Evolutionary conservation across 2,329 filamentous ascomycete genomes (phyloP).

Genomic region (Calonectria montana): DNA sequence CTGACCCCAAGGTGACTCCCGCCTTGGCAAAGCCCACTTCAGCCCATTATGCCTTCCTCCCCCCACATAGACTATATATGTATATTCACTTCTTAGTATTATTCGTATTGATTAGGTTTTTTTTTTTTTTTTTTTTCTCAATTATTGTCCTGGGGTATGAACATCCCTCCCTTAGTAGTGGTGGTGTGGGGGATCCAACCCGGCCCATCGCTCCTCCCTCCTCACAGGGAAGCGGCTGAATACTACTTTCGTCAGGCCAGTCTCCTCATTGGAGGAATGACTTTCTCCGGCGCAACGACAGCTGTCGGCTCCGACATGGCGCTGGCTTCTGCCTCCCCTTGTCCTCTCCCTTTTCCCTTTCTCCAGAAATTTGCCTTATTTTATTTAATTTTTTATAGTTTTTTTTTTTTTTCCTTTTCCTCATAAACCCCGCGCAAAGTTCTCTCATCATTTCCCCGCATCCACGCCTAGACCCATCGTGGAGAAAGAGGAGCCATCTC

Average conservation of each 20-base stretch:
- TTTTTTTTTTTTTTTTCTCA: not conserved
- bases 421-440: conserved; percentile 10
- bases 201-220: not conserved
- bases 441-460: conserved; percentile 21
- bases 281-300: not conserved
- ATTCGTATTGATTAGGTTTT: not conserved
- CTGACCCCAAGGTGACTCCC: not conserved
- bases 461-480: conserved; percentile 13
- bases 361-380: not conserved
- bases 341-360: not conserved
- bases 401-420: not conserved
- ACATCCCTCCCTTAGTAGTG: not conserved
- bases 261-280: conserved; percentile 15
- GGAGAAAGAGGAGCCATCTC: conserved; percentile 20
- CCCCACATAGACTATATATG: not conserved
- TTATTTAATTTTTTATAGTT: not conserved
- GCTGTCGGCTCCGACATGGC: not conserved
- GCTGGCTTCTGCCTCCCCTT: not conserved
- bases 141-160: not conserved
- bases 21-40: conserved; percentile 10
- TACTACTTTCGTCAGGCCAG: not conserved
- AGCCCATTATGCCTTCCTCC: not conserved
- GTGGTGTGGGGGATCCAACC: conserved; percentile 13
- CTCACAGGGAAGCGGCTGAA: conserved; percentile 2
- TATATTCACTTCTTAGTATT: not conserved